Evolutionary conservation across 495 filamentous ascomycete species (phyloP).

Genomic region (Aspergillus affinis): DNA sequence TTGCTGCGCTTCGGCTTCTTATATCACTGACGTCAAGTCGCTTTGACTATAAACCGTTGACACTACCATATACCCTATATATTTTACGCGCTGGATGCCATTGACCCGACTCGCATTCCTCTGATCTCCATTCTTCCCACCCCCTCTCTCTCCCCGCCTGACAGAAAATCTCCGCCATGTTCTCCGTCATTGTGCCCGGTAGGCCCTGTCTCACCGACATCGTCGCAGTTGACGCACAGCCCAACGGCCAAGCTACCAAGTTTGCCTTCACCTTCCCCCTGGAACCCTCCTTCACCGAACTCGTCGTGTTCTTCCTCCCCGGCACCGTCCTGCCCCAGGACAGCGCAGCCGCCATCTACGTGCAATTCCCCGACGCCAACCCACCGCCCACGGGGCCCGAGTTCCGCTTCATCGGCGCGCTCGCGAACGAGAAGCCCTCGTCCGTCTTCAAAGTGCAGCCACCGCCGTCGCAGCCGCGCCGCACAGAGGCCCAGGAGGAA

Average conservation of each 20-base stretch:
- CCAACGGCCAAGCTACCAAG: conserved; percentile 57
- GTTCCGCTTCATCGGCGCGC: conserved; percentile 82
- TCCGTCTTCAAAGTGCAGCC: conserved; percentile 74
- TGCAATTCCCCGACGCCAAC: conserved; percentile 58
- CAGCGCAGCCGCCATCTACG: conserved; percentile 86
- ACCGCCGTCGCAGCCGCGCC: conserved; percentile 14
- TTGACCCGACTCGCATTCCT: neutral
- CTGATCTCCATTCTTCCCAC: neutral
- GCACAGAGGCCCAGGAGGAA: conserved; percentile 34
- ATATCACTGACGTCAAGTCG: too few species aligned
- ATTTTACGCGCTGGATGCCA: neutral
- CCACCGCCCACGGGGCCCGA: conserved; percentile 38
- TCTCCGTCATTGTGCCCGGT: conserved; percentile 57
- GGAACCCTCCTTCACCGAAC: conserved; percentile 65
- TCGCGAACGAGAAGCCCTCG: conserved; percentile 84
- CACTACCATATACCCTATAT: neutral
- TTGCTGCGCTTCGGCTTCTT: neutral
- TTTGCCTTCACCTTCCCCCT: conserved; percentile 64
- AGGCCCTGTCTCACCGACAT: conserved; percentile 63
- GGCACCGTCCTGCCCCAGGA: conserved; percentile 68
- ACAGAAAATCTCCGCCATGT: conserved; percentile 37
- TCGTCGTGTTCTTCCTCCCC: conserved; percentile 89
- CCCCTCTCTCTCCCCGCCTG: neutral
- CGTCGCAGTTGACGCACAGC: conserved; percentile 48
- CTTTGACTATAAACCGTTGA: neutral